Evolutionary conservation across 169 alveolate genomes (phyloP).

Genomic region (Pseudocohnilembus persalinus): DNA sequence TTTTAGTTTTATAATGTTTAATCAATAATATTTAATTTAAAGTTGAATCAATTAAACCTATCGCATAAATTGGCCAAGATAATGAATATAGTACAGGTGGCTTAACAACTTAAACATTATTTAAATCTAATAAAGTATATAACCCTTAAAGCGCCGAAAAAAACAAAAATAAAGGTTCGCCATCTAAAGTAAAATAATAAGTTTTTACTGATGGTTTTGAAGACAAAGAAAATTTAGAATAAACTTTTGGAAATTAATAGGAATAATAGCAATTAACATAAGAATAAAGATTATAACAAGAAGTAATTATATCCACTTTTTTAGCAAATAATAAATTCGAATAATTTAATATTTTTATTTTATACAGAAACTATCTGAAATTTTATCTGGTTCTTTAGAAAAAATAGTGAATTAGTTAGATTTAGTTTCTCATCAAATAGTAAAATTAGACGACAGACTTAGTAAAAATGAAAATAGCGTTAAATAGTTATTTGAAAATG

Average conservation of each 20-base stretch:
- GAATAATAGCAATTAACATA: neutral
- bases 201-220: neutral
- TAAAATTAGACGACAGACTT: neutral
- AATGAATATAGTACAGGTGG: slow-evolving; percentile 28
- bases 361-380: neutral
- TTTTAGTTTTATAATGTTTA: neutral
- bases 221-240: neutral
- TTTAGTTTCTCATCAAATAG: neutral
- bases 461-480: neutral
- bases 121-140: slow-evolving; percentile 16
- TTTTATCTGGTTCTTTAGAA: neutral
- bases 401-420: neutral
- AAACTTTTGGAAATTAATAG: neutral
- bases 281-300: neutral
- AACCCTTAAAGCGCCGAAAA: neutral
- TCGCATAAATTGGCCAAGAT: neutral
- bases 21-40: neutral
- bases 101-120: neutral
- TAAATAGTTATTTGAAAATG: neutral
- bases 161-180: neutral
- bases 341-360: too few relatives aligned
- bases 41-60: neutral
- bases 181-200: neutral
- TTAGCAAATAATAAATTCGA: neutral
- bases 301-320: neutral